Evolutionary conservation across 345 rosid species (phyloP).

Genomic region (Eucalyptus decipiens): DNA sequence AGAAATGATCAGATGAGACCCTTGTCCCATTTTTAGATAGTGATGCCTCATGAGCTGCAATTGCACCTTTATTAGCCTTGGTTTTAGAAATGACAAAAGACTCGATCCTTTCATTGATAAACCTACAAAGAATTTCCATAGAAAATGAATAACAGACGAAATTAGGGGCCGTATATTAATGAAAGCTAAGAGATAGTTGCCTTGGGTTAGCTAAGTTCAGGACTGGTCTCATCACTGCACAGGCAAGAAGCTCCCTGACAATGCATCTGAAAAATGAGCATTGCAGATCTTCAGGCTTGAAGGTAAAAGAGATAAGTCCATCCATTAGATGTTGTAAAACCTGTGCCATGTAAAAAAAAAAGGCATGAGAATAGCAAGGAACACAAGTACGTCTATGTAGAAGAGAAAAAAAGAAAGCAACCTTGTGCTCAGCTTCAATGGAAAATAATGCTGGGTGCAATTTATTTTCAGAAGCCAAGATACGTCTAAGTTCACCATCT

Average conservation of each 20-base stretch:
- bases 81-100: conserved; percentile 40
- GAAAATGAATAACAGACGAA: not conserved
- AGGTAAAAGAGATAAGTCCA: conserved; percentile 68
- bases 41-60: conserved; percentile 38
- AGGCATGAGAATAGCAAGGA: not conserved
- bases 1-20: conserved; percentile 59
- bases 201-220: conserved; percentile 86
- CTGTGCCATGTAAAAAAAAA: conserved; percentile 18
- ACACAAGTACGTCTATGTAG: not conserved
- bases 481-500: conserved; percentile 48
- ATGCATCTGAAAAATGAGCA: conserved; percentile 71
- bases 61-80: conserved; percentile 41
- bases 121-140: conserved; percentile 32
- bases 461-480: conserved; percentile 69
- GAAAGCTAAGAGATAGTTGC: conserved; percentile 16
- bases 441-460: conserved; percentile 97
- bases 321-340: conserved; percentile 90
- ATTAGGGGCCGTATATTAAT: not conserved
- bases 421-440: conserved; percentile 94
- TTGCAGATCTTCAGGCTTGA: conserved; percentile 80
- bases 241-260: conserved; percentile 89
- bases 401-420: not conserved
- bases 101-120: conserved; percentile 90
- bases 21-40: conserved; percentile 43
- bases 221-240: conserved; percentile 90